Conservation (phyloP, 2,329 filamentous ascomycete species). For the Hansfordia pulvinata region DNA sequence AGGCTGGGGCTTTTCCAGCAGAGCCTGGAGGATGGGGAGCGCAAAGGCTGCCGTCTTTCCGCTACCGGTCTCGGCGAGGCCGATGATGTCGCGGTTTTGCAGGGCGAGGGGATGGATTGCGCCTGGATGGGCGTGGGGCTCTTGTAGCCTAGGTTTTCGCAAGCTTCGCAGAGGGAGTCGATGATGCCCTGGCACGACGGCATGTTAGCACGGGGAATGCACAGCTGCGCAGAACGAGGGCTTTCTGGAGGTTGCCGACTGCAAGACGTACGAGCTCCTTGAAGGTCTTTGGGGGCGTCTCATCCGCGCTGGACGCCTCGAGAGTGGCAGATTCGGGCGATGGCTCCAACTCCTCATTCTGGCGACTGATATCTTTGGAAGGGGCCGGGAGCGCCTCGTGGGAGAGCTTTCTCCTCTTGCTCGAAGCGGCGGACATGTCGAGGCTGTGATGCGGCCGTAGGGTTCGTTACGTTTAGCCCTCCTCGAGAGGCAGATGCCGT, state of each 20-base stretch:
- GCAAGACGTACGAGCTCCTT: conserved; percentile 40
- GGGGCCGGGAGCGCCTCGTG: conserved; percentile 8
- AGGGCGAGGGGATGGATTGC: conserved; percentile 74
- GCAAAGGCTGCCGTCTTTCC: conserved; percentile 96
- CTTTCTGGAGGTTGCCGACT: too few species aligned
- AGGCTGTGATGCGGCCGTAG: too few species aligned
- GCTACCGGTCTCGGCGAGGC: conserved; percentile 85
- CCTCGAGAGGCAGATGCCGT: too few species aligned
- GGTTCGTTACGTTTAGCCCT: too few species aligned
- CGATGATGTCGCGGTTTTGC: conserved; percentile 75
- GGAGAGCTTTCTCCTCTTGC: conserved; percentile 28
- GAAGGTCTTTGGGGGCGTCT: conserved; percentile 40
- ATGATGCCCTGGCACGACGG: conserved; percentile 52
- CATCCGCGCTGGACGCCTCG: conserved; percentile 11
- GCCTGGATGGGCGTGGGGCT: conserved; percentile 79
- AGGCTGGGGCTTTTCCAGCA: conserved; percentile 77
- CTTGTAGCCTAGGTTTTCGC: conserved; percentile 69
- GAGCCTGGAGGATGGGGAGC: conserved; percentile 77
- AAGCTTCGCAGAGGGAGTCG: conserved; percentile 80
- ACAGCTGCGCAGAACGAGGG: not conserved
- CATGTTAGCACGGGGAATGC: conserved; percentile 3
- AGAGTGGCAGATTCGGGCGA: conserved; percentile 10
- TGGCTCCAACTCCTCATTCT: not conserved
- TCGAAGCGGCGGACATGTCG: conserved; percentile 21
- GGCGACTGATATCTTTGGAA: not conserved